A percentile compares a stretch with the other conserved stretches of the same genome.
Evolutionary conservation across 2,329 filamentous ascomycete species (phyloP).

Genomic region (Fusarium udum): DNA sequence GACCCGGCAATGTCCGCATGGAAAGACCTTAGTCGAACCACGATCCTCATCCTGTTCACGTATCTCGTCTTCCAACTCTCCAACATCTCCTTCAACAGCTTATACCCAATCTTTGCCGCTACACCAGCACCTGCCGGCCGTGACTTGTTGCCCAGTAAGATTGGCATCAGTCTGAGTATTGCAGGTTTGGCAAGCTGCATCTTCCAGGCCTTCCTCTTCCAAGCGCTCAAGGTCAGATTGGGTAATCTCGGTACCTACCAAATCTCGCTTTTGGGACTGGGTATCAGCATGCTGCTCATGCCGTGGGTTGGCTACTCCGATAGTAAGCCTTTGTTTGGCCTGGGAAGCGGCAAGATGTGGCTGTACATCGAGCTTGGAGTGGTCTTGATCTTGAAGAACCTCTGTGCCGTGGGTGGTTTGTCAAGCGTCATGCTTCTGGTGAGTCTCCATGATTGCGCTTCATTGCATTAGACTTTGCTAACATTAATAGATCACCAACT

Average conservation of each 20-base stretch:
- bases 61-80: constrained; percentile 94
- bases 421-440: constrained; percentile 90
- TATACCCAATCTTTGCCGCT: constrained; percentile 93
- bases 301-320: constrained; percentile 87
- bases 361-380: constrained; percentile 83
- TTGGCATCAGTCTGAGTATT: constrained; percentile 85
- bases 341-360: constrained; percentile 72
- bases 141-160: constrained; percentile 77
- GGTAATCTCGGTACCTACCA: constrained; percentile 90
- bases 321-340: constrained; percentile 62
- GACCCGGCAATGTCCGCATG: constrained; percentile 49
- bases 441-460: constrained; percentile 45
- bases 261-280: constrained; percentile 79
- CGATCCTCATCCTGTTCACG: constrained; percentile 80
- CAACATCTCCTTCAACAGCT: constrained; percentile 93
- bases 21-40: constrained; percentile 78
- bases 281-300: constrained; percentile 84
- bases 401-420: constrained; percentile 87
- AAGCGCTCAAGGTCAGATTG: constrained; percentile 77
- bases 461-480: background rate
- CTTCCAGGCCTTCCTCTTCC: constrained; percentile 89
- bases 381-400: constrained; percentile 86
- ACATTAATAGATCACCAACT: constrained; percentile 82
- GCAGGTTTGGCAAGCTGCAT: constrained; percentile 86
- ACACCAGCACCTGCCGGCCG: constrained; percentile 80